Conservation (phyloP, 495 filamentous ascomycete genomes). For the Hypoxylon lienhwacheense region DNA sequence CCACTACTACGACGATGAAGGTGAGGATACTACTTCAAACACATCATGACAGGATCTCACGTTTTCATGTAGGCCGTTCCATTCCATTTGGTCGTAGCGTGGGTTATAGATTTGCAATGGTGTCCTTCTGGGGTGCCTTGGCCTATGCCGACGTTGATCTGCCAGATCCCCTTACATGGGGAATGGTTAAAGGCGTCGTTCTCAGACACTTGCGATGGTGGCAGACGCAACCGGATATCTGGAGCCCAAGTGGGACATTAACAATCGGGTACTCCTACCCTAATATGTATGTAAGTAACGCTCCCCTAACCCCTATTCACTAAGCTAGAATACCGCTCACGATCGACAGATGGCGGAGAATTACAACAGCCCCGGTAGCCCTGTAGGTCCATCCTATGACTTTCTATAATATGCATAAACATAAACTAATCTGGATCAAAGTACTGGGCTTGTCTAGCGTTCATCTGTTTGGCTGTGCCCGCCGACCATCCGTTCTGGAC, state of each 20-base stretch:
- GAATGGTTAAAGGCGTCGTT: conserved; percentile 74
- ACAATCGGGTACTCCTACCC: conserved; percentile 78
- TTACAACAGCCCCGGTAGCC: conserved; percentile 72
- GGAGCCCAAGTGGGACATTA: conserved; percentile 70
- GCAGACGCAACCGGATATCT: conserved; percentile 72
- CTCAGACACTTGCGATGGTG: conserved; percentile 77
- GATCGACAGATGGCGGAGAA: conserved; percentile 63
- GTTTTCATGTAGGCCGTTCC: conserved; percentile 47
- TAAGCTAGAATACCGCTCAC: conserved; percentile 1
- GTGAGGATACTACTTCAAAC: conserved; percentile 32
- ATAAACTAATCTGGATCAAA: conserved; percentile 36
- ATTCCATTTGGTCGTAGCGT: conserved; percentile 77
- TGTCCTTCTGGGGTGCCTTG: conserved; percentile 76
- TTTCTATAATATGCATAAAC: not conserved
- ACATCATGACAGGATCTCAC: not conserved
- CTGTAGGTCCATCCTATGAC: conserved; percentile 34
- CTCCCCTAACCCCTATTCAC: not conserved
- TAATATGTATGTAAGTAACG: conserved; percentile 68
- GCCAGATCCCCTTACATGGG: conserved; percentile 70
- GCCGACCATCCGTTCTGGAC: conserved; percentile 75
- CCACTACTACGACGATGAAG: conserved; percentile 71
- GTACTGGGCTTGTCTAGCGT: conserved; percentile 79
- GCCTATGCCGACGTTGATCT: conserved; percentile 74
- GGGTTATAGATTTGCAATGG: conserved; percentile 81
- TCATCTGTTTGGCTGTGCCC: conserved; percentile 69